Percentiles rank a stretch among this genome's conserved stretches.
These are phyloP conservation scores for Miscanthus sacchariflorus DNA, from an alignment of 202 grass and related monocot species.

Conservation along the genomic window DNA sequence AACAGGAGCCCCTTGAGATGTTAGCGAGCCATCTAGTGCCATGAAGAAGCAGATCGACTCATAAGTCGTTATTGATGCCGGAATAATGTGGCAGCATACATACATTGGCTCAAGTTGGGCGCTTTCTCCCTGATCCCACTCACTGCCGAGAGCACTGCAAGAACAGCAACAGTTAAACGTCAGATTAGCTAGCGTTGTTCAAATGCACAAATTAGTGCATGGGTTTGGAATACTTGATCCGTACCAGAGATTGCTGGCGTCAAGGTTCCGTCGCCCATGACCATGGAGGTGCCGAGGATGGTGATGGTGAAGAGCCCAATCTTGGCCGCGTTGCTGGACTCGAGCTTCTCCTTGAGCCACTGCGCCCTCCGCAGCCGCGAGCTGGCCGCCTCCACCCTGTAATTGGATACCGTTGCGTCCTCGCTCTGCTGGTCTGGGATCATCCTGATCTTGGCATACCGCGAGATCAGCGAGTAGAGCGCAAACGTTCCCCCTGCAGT, in stretches of 20 bases:
- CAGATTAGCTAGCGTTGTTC: background rate
- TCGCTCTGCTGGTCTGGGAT: constrained; percentile 86
- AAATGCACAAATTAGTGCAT: background rate
- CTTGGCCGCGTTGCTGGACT: constrained; percentile 55
- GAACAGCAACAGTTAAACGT: background rate
- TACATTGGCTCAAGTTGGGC: constrained; percentile 36
- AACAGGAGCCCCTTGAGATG: background rate
- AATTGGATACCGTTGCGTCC: constrained; percentile 77
- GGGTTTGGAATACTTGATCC: too few relatives aligned
- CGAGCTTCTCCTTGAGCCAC: constrained; percentile 77
- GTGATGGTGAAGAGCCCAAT: constrained; percentile 67
- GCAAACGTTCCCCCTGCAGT: constrained; percentile 82
- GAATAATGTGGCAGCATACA: constrained; percentile 22
- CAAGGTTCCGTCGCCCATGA: constrained; percentile 82
- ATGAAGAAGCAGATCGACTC: background rate
- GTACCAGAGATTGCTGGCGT: constrained; percentile 82
- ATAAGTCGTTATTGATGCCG: too few relatives aligned
- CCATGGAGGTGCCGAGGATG: constrained; percentile 89
- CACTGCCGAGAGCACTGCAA: constrained; percentile 85
- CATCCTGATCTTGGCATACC: constrained; percentile 74
- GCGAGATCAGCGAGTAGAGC: constrained; percentile 81
- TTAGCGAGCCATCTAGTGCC: background rate
- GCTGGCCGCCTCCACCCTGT: constrained; percentile 54
- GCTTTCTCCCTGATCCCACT: constrained; percentile 72
- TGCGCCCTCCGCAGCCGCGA: constrained; percentile 58